A percentile compares a stretch with the other conserved stretches of the same genome.
Evolutionary conservation across 1,284 basidiomycete species (phyloP).

Genomic region (Trichosporon coremiiforme): DNA sequence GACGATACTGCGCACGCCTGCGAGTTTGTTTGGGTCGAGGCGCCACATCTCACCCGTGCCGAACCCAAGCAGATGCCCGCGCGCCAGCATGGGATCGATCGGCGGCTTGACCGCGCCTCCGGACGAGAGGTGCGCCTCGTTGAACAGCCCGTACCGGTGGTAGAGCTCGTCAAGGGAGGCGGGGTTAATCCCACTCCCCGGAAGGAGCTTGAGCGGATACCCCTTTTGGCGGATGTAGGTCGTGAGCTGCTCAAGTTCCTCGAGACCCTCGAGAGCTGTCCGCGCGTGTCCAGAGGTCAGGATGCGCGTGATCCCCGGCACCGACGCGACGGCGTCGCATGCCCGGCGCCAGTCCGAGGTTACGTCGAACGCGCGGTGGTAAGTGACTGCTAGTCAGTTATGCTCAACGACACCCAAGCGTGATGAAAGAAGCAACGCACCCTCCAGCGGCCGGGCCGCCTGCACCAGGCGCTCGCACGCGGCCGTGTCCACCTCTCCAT

Average conservation of each 20-base stretch:
- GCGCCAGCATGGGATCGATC: neutral
- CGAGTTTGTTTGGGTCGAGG: constrained; percentile 25
- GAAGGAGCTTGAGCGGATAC: constrained; percentile 57
- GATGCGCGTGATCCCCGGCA: constrained; percentile 69
- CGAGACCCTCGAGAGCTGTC: constrained; percentile 30
- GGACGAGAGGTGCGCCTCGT: constrained; percentile 41
- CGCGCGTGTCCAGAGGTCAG: constrained; percentile 65
- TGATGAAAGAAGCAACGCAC: constrained; percentile 55
- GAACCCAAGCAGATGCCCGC: constrained; percentile 30
- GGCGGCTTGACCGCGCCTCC: constrained; percentile 22
- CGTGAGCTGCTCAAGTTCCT: constrained; percentile 63
- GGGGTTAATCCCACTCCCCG: constrained; percentile 37
- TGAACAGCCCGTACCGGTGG: constrained; percentile 41
- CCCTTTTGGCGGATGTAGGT: constrained; percentile 67
- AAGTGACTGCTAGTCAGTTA: constrained; percentile 64
- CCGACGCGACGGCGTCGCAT: constrained; percentile 61
- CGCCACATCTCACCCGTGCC: constrained; percentile 27
- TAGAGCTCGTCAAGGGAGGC: constrained; percentile 45
- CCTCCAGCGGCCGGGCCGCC: constrained; percentile 66
- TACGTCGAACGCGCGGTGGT: constrained; percentile 81
- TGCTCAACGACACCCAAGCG: too few species aligned
- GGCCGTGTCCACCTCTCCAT: constrained; percentile 66
- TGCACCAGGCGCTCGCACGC: constrained; percentile 57
- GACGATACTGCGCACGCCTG: constrained; percentile 14
- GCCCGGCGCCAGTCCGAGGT: constrained; percentile 63